These are phyloP conservation scores for Podila epigama DNA, from an alignment of 192 early-diverging fungal species.

Conservation along the genomic window DNA sequence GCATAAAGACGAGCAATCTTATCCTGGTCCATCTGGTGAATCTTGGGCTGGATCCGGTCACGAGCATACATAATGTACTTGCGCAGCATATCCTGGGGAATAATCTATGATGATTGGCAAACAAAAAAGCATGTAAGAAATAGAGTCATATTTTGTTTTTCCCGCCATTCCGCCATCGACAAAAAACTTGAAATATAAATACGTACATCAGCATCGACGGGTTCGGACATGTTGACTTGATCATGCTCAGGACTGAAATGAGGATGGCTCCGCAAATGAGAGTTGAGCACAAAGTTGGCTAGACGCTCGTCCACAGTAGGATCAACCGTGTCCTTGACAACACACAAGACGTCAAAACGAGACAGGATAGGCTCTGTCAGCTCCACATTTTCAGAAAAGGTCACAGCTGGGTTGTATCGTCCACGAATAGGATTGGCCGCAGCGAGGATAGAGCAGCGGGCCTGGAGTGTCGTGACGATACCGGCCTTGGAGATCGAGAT, in stretches of 20 bases:
- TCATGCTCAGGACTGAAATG: constrained; percentile 54
- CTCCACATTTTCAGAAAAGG: constrained; percentile 97
- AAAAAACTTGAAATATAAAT: not conserved
- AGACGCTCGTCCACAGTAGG: constrained; percentile 90
- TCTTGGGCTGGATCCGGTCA: constrained; percentile 77
- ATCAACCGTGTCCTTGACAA: constrained; percentile 93
- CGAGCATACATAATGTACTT: constrained; percentile 91
- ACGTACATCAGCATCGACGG: constrained; percentile 68
- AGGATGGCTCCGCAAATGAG: constrained; percentile 93
- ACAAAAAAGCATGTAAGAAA: not conserved
- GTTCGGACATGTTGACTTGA: constrained; percentile 48
- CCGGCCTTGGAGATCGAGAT: constrained; percentile 91
- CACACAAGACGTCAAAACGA: constrained; percentile 96
- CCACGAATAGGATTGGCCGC: constrained; percentile 88
- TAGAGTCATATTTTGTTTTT: too few relatives aligned
- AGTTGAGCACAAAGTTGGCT: constrained; percentile 92
- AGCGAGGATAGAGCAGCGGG: constrained; percentile 82
- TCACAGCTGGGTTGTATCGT: constrained; percentile 87
- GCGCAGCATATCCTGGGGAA: constrained; percentile 81
- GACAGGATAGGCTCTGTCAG: constrained; percentile 98
- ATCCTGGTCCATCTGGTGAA: constrained; percentile 87
- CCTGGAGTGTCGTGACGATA: constrained; percentile 86
- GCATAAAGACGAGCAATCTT: constrained; percentile 91
- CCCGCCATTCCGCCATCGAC: not conserved
- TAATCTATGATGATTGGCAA: constrained; percentile 58